A percentile compares a stretch with the other conserved stretches of the same genome.
phyloP scores from a whole-genome alignment of 2,329 filamentous ascomycete species.

The Onygena corvina region DNA sequence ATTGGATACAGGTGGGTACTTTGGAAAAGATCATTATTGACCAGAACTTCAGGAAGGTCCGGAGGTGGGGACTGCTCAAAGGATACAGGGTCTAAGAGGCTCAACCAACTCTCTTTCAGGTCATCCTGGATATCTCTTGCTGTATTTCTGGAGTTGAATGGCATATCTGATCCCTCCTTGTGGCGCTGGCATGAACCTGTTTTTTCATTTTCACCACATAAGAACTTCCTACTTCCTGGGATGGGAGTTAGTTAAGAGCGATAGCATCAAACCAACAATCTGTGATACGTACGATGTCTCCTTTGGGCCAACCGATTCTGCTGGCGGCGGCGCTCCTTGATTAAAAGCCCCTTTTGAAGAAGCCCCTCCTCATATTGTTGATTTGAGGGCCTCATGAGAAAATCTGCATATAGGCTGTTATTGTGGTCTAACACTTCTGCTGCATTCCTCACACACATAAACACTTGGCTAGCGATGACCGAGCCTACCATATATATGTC shows the following conservation, averaged over 20 bases:
- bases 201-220: background rate
- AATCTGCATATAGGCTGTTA: too few relatives aligned
- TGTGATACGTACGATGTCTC: slow-evolving; percentile 6
- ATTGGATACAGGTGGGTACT: too few relatives aligned
- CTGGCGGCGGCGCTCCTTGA: slow-evolving; percentile 1
- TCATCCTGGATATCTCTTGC: background rate
- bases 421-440: too few relatives aligned
- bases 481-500: too few relatives aligned
- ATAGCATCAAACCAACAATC: background rate
- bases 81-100: background rate
- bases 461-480: too few relatives aligned
- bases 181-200: background rate
- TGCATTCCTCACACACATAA: too few relatives aligned
- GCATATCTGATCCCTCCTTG: background rate
- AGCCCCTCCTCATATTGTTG: background rate
- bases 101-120: background rate
- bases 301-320: slow-evolving; percentile 8
- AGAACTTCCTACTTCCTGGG: background rate
- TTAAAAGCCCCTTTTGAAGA: background rate
- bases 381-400: too few relatives aligned
- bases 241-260: background rate
- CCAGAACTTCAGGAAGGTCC: background rate
- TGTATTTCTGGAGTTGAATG: background rate
- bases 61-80: background rate
- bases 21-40: too few relatives aligned